A percentile compares a stretch with the other conserved stretches of the same genome.
Conservation (phyloP, 2,329 filamentous ascomycete species). For the Cladosporium cucumerinum region DNA sequence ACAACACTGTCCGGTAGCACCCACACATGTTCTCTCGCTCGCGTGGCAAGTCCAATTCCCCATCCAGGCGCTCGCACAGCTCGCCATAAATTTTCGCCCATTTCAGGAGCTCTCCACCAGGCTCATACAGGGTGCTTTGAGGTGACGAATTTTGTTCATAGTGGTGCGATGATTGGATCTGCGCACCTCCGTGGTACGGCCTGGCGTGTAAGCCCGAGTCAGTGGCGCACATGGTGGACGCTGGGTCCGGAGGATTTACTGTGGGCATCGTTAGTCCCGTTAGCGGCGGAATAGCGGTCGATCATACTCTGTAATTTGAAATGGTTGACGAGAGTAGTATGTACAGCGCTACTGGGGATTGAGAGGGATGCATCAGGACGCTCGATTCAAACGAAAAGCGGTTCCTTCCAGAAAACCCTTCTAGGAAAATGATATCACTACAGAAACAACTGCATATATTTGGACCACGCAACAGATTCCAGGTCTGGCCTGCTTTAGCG, state of each 20-base stretch:
- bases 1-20: not conserved
- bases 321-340: not conserved
- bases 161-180: not conserved
- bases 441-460: no score
- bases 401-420: no score
- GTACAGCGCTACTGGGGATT: no score
- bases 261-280: not conserved
- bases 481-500: not conserved
- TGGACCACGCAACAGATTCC: not conserved
- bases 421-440: not conserved
- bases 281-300: not conserved
- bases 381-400: not conserved
- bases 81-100: not conserved
- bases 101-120: not conserved
- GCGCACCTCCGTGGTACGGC: not conserved
- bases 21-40: not conserved
- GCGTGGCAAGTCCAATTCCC: not conserved
- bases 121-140: not conserved
- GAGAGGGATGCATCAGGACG: not conserved
- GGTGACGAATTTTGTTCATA: not conserved
- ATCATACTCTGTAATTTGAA: not conserved
- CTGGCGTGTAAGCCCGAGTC: not conserved
- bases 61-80: not conserved
- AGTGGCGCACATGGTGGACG: not conserved
- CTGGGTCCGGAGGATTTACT: not conserved